Evolutionary conservation across 1,139 yeast species (phyloP).

Genomic region (Debaryomyces coudertii): DNA sequence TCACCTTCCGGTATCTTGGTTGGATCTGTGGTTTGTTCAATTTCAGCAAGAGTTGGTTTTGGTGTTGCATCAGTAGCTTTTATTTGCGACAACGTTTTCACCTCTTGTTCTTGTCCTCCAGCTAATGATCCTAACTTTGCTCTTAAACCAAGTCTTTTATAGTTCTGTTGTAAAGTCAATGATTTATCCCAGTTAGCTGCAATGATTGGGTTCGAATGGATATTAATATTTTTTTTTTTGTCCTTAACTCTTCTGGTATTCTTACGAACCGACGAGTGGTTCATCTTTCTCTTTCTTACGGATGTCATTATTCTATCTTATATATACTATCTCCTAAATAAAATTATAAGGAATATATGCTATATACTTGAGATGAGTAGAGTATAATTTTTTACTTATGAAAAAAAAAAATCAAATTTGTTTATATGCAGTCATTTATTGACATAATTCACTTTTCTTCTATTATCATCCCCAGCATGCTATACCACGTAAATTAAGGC

Average conservation of each 20-base stretch:
- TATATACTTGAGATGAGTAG: constrained; percentile 3
- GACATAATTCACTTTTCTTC: neutral
- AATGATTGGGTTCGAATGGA: constrained; percentile 75
- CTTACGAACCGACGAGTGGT: constrained; percentile 68
- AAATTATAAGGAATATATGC: neutral
- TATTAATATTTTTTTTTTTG: constrained; percentile 63
- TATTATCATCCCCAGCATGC: neutral
- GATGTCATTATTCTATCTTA: constrained; percentile 56
- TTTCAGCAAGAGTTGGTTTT: constrained; percentile 38
- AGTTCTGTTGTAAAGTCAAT: constrained; percentile 81
- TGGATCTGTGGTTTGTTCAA: constrained; percentile 52
- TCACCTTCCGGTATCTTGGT: constrained; percentile 73
- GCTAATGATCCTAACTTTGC: constrained; percentile 66
- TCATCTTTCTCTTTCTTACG: constrained; percentile 86
- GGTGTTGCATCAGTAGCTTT: constrained; percentile 29
- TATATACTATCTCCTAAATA: neutral
- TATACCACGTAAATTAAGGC: neutral
- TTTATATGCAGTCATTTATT: neutral
- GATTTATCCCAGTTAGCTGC: constrained; percentile 89
- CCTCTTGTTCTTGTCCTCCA: constrained; percentile 65
- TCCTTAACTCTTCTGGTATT: constrained; percentile 71
- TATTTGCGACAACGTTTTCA: constrained; percentile 42
- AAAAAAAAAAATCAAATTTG: constrained; percentile 1
- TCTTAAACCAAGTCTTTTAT: constrained; percentile 73
- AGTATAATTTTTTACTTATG: neutral